Base-by-base conservation (phyloP, 2,329 filamentous ascomycete species). In the Hymenoscyphus albidus region DNA sequence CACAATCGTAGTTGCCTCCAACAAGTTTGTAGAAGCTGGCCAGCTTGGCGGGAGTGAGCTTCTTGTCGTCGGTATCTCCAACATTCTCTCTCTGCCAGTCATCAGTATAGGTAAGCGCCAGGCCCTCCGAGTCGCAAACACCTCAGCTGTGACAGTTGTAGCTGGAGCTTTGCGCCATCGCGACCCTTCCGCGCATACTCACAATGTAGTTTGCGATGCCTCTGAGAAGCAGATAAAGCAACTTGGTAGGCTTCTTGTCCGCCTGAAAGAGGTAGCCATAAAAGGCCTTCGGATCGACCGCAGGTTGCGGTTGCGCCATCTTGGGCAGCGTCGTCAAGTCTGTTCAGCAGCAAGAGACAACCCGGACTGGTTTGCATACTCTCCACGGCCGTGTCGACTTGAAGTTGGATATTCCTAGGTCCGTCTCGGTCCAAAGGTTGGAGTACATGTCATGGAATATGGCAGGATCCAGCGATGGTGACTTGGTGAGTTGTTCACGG, bases 21-120 rank as follows among this genome's bases (percentile, higher is more conserved):
- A 92, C 88, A 35, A 83, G 80, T 73, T 86, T 87, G 78, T 94
- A 94, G 74, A 93, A 94, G 48, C 84, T 81, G n/a, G 90, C 88
- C 54, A 94, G 79, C 74, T 93, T 92, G 61, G 82, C 78, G 0
- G 90, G 89, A 5, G 84, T 90, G 44, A 90, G 76, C 59, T 80
- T 76, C 51, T 76, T 77, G 27, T 82, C 79, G 35, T 80, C 79
- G 70, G 78, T 82, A 74, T 89, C 85, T 64, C 86, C 86, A 65
- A 90, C 78, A 59, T 87, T 78, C 58, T 79, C 76, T 59, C 81
- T 80, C 88, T 90, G 66, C 44, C 59, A 78, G 61, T 54, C 35
- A 69, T 71, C 59, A 67, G 65, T 62, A 31, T 61, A 3, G 18
- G 32, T 12, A 32, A 40, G 22, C 13, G 14, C 35, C 35, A 10